Evolutionary conservation across 331 rosid genomes (phyloP), one percentile per base, ranked within the genome.

Genomic region (Malus hybrid): DNA sequence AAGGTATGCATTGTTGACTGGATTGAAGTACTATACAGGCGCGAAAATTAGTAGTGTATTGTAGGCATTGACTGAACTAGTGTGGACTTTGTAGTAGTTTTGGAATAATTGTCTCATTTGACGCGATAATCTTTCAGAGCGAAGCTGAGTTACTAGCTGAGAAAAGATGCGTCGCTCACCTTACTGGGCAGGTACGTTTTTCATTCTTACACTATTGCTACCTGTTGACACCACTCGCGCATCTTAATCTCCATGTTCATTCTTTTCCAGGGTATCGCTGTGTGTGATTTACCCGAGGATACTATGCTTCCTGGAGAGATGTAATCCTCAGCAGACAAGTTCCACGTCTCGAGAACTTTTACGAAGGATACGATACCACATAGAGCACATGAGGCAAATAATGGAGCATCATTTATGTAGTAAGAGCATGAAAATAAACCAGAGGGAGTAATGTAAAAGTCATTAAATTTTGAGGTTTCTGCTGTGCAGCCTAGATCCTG

Each of bases 271-370:
- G 99, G 99, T 56, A 71, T 88, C 75, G 91, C 96, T 70, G 84
- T 87, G 46, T 94, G 99, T 86, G 97, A 94, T 84, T 86, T 94
- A 66, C 97, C 96, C 6, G 99, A 86, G 78, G 99, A 94, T 83
- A 94, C 99, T 20, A 92, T 90, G 97, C 97, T 92, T 71, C 99
- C 99, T 2, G 97, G 97, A 80, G 99, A 94, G 83, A 88, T 90
- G 97, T 94, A 84, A 83, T 9, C 34, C 11, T 12, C 26, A 29
- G n/a, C 58, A 56, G 24, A 20, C 61, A 56, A 50, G 18, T 10
- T 75, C 72, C 6, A 7, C 16, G 2, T 36, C 68, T 28, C 16
- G 5, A 60, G 52, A 60, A 63, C 39, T 53, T 66, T 42, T 9
- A 46, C n/a, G 0, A 10, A 15, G 32, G 39, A 29, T 6, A 58